Evolutionary conservation across 345 rosid genomes (phyloP), one percentile per base, ranked within the genome.

Genomic region (Bretschneidera sinensis): DNA sequence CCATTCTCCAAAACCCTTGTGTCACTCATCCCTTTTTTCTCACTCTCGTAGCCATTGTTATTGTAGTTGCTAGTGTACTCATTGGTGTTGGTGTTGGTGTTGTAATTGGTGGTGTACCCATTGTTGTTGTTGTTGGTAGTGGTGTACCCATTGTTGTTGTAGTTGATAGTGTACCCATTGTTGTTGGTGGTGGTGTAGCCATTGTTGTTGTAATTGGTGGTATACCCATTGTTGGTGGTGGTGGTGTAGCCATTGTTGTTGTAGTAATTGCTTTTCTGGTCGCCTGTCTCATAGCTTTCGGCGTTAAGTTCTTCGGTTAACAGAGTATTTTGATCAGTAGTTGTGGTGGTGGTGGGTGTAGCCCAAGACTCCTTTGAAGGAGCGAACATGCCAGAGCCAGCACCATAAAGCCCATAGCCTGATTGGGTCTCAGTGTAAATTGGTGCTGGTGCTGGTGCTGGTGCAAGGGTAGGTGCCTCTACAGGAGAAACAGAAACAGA

Each of bases 21-120:
- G 69, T 85, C 85, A 15, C 89, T 86, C 88, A 77, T 80, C 35
- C 87, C 94, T 60, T 82, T 78, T 59, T 64, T 74, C 73, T 73
- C 72, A 31, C 50, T 64, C 62, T 64, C 74, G 31, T 74, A 58
- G 21, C 68, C 69, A 11, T 39, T 39, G 6, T 39, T 39, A 39
- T 31, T 9, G 28, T 79, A 61, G 24, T 67, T 63, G 25, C 68
- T 63, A 28, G 54, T 71, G 54, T 69, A 35, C 35, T 31, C 35
- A 31, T 31, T 31, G 9, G 4, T 4, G 65, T 60, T 73, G 43
- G 49, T 17, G 11, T 54, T 21, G 10, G 61, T 71, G 43, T 21
- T 67, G 35, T 31, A 31, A 5, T 43, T 51, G 39, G 66, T 56
- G 17, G 51, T 24, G 56, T 73, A 65, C 43, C 51, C 68, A 59